A percentile compares a stretch with the other conserved stretches of the same genome.
phyloP scores from a whole-genome alignment of 768 basidiomycete species.

The Hirschioporus abietinus region DNA sequence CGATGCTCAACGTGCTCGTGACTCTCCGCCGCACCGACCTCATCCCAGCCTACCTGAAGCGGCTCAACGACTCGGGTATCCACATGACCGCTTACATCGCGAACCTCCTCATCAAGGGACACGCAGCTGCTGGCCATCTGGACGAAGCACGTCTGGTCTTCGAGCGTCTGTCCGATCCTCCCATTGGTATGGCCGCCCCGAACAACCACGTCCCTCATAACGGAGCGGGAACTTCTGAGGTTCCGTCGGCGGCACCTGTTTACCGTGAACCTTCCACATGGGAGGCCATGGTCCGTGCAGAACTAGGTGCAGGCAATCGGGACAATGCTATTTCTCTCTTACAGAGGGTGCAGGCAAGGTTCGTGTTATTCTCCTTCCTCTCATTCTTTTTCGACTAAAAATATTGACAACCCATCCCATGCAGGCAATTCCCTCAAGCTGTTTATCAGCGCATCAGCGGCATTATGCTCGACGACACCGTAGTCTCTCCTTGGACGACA shows the following conservation, averaged over 20 bases:
- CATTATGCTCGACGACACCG: slow-evolving; percentile 38
- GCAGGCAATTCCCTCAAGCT: slow-evolving; percentile 69
- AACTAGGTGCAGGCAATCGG: slow-evolving; percentile 73
- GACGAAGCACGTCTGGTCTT: slow-evolving; percentile 73
- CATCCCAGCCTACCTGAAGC: slow-evolving; percentile 58
- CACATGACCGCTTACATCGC: slow-evolving; percentile 95
- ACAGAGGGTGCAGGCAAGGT: slow-evolving; percentile 69
- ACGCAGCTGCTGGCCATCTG: slow-evolving; percentile 64
- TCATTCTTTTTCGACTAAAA: background rate
- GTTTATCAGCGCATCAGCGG: slow-evolving; percentile 77
- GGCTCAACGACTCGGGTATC: slow-evolving; percentile 57
- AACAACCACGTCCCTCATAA: slow-evolving; percentile 82
- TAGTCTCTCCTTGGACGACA: background rate
- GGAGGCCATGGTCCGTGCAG: slow-evolving; percentile 94
- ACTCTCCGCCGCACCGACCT: slow-evolving; percentile 75
- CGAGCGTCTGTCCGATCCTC: slow-evolving; percentile 73
- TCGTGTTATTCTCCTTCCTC: slow-evolving; percentile 19
- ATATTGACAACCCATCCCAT: slow-evolving; percentile 13
- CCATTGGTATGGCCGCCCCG: slow-evolving; percentile 79
- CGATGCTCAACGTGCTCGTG: slow-evolving; percentile 82
- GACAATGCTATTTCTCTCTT: slow-evolving; percentile 65
- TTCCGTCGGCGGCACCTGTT: slow-evolving; percentile 52
- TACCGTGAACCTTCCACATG: slow-evolving; percentile 93
- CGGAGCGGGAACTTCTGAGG: slow-evolving; percentile 27
- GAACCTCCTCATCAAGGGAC: slow-evolving; percentile 76